Evolutionary conservation across 75 land plant species (phyloP).

Genomic region (Selaginella tamariscina): DNA sequence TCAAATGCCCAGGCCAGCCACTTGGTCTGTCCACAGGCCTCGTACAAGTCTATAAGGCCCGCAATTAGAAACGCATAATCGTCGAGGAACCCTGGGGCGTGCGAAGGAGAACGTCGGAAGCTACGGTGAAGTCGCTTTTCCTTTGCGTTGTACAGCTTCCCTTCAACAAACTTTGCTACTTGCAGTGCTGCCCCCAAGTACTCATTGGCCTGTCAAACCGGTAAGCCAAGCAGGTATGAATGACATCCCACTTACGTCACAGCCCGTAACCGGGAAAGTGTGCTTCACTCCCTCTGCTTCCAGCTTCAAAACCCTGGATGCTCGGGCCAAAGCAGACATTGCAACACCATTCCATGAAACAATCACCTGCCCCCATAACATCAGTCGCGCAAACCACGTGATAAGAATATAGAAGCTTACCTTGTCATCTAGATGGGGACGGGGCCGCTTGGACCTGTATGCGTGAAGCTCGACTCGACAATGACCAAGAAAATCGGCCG

Average conservation of each 20-base stretch:
- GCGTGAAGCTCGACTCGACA: conserved; percentile 58
- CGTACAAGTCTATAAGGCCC: conserved; percentile 78
- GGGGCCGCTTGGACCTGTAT: conserved; percentile 51
- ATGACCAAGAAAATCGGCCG: conserved; percentile 41
- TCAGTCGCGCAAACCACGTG: not conserved
- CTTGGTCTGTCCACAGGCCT: conserved; percentile 49
- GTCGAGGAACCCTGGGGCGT: conserved; percentile 91
- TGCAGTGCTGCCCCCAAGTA: conserved; percentile 65
- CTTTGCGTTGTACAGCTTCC: conserved; percentile 47
- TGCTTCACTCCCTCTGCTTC: conserved; percentile 36
- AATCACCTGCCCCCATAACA: conserved; percentile 44
- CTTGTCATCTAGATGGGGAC: conserved; percentile 97
- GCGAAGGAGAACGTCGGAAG: conserved; percentile 73
- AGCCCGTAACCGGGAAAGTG: conserved; percentile 73
- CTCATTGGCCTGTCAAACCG: conserved; percentile 48
- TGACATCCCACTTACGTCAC: conserved; percentile 41
- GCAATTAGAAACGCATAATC: conserved; percentile 96
- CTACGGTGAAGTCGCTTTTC: conserved; percentile 62
- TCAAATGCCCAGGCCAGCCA: conserved; percentile 93
- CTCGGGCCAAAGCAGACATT: conserved; percentile 87
- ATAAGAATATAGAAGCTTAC: conserved; percentile 20
- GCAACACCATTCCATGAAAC: conserved; percentile 98
- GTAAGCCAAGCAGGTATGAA: not conserved
- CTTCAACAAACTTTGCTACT: conserved; percentile 63
- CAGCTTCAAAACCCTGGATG: conserved; percentile 56